Evolutionary conservation across 169 alveolate genomes (phyloP).

Genomic region (Cyclospora cayetanensis): DNA sequence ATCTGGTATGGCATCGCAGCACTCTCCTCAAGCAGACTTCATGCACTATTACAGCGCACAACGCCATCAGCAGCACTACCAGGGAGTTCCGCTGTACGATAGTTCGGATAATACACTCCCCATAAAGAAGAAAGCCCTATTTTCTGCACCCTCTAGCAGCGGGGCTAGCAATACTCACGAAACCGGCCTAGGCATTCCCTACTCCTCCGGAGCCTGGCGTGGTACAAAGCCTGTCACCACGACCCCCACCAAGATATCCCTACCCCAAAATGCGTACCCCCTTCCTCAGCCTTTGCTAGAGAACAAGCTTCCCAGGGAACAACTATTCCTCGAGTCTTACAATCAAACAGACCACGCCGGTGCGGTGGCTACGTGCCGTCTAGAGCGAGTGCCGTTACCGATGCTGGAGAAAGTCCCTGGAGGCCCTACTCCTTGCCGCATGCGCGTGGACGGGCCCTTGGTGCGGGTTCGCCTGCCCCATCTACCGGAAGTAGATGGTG

Average conservation of each 20-base stretch:
- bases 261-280: conserved; percentile 7
- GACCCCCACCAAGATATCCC: too few species aligned
- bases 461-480: conserved; percentile 26
- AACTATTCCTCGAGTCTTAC: conserved; percentile 13
- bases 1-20: neutral
- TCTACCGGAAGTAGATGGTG: conserved; percentile 49
- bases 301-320: neutral
- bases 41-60: conserved; percentile 16
- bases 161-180: too few species aligned
- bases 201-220: too few species aligned
- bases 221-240: too few species aligned
- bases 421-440: neutral
- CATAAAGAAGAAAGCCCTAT: neutral
- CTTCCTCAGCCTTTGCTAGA: conserved; percentile 40
- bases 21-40: conserved; percentile 12
- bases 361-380: conserved; percentile 50
- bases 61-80: neutral
- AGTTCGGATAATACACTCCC: neutral
- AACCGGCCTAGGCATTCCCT: too few species aligned
- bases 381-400: conserved; percentile 59
- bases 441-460: conserved; percentile 23
- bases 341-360: conserved; percentile 57
- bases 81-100: neutral
- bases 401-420: conserved; percentile 59
- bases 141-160: too few species aligned